Evolutionary conservation across 164 flowering plant genomes (phyloP), one percentile per base, ranked within the genome.

Genomic region (Brasenia schreberi): DNA sequence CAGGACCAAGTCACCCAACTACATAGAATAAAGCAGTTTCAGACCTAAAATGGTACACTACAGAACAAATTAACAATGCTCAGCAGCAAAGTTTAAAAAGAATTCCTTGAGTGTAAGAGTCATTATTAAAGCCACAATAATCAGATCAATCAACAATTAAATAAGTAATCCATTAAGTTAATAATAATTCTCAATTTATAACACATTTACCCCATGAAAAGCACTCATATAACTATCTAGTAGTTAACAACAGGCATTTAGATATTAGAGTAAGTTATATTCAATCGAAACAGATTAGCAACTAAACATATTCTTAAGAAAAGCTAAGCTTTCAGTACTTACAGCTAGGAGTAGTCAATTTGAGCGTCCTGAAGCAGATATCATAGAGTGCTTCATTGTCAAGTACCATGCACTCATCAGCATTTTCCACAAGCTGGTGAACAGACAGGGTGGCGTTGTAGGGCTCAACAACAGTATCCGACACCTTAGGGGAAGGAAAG

Each of bases 351-450:
- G 85, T 82, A 63, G 75, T 71, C 70, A 82, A 80, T 71, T 82
- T 82, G n/a, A 82, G 74, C 44, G 83, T 82, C 5, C 85, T 76
- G 79, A 82, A 82, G 67, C 85, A 82, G 66, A 82, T 82, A 63
- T 82, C 85, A n/a, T 82, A 82, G 7, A 82, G 81, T 43, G 85
- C 85, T 66, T 82, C 85, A 43, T 82, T 82, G 59, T 82, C 85
- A 44, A 82, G 82, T 52, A 82, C 85, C 85, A 82, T 82, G 64
- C 85, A 82, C 65, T 82, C 85, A 64, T 82, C 85, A 5, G 85
- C 85, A 43, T 82, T 82, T 62, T 82, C 85, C 60, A 82, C 85
- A 17, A 82, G 71, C 65, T 82, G 85, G 43, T 82, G 85, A 2
- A 82, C 85, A 4, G 83, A 82, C 4, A 82, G 66, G 19, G 85